Conservation (phyloP, 805 yeast genomes). For the Tetrapisispora fleetii region DNA sequence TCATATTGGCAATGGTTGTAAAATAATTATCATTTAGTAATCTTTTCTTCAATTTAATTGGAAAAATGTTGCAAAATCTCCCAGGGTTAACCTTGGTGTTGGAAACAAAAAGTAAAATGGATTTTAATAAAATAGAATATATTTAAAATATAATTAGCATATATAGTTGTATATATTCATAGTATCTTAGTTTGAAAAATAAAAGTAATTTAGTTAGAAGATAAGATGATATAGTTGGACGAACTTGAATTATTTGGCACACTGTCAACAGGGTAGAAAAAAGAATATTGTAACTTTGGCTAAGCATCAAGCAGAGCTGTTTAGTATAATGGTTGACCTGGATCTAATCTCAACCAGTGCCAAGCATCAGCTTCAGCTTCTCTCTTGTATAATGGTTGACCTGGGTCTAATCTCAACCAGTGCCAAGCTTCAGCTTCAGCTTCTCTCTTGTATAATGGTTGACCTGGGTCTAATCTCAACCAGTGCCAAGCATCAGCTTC, state of each 20-base stretch:
- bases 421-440: constrained; percentile 21
- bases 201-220: neutral
- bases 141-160: no score
- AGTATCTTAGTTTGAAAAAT: no score
- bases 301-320: neutral
- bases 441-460: constrained; percentile 24
- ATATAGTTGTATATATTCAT: neutral
- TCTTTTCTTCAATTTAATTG: no score
- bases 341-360: constrained; percentile 15
- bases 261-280: neutral
- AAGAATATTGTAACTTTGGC: neutral
- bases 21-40: no score
- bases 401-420: constrained; percentile 18
- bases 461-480: constrained; percentile 17
- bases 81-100: no score
- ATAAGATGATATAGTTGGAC: neutral
- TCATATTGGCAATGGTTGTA: no score
- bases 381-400: constrained; percentile 23
- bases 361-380: constrained; percentile 23
- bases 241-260: neutral
- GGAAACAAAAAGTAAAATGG: no score
- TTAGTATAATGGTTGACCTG: constrained; percentile 21
- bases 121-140: no score
- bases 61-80: no score
- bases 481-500: constrained; percentile 27